Evolutionary conservation across 75 land plant species (phyloP).

Genomic region (Cunninghamia lanceolata): DNA sequence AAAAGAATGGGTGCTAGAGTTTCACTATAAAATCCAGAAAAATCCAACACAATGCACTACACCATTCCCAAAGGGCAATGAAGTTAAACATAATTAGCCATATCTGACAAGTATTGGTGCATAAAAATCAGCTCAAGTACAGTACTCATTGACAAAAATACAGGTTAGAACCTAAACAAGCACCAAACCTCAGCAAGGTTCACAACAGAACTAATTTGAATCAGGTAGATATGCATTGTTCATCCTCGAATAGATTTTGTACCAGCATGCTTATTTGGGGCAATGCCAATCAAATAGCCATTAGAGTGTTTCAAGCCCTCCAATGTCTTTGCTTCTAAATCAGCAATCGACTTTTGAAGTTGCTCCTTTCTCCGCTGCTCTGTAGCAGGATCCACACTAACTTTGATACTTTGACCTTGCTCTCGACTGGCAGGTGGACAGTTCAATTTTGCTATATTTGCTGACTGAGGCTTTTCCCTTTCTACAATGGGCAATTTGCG

Average conservation of each 20-base stretch:
- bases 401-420: neutral
- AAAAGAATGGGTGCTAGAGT: slow-evolving; percentile 4
- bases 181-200: neutral
- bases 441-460: neutral
- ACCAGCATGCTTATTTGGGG: neutral
- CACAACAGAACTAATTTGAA: neutral
- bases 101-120: neutral
- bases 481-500: neutral
- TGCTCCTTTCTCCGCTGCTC: slow-evolving; percentile 22
- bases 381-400: neutral
- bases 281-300: slow-evolving; percentile 3
- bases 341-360: slow-evolving; percentile 31
- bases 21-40: neutral
- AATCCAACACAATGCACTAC: neutral
- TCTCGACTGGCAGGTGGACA: neutral
- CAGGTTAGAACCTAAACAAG: slow-evolving; percentile 4
- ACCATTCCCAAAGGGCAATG: neutral
- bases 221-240: neutral
- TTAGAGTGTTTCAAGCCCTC: slow-evolving; percentile 21
- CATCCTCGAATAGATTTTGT: slow-evolving; percentile 4
- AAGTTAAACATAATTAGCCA: neutral
- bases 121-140: neutral
- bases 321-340: slow-evolving; percentile 32
- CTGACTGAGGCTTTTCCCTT: neutral
- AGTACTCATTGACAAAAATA: neutral